Evolutionary conservation across 176 grass and related monocot species (phyloP), one percentile per base, ranked within the genome.

Genomic region (Phoenix roebelenii): DNA sequence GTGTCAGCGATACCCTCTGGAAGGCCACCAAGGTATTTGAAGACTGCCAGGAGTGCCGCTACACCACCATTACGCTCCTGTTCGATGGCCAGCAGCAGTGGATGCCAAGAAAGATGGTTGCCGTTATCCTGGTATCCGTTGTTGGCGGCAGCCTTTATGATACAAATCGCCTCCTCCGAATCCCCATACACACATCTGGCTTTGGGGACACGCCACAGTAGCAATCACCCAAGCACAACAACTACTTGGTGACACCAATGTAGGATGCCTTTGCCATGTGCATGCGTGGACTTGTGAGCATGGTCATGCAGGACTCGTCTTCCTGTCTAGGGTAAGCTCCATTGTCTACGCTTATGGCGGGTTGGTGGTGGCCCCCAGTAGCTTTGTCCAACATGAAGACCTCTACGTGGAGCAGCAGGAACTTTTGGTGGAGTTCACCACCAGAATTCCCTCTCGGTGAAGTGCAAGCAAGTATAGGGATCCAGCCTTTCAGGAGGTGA

Each of bases 21-120:
- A 97, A 97, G 81, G 92, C 92, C 54, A 88, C 87, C 51, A 97
- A 97, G 72, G 78, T 97, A 1, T 78, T 91, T 4, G 87, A 97
- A 63, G 92, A 97, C 59, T 82, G 92, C 16, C 79, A 72, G 4
- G 79, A 97, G 30, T 81, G 87, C 68, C 91, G 91, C 66, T 84
- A 78, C 4, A 87, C 92, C 53, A 97, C 92, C 16, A 80, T 97
- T 57, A 97, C 91, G 92, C 92, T 97, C 29, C 26, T 91, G 1
- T 88, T 87, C 2, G 87, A 97, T 58, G 85, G 74, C 19, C 72
- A 76, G 64, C 74, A 81, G 29, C 80, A 82, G 55, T 78, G 22
- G 48, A 25, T 16, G 14, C 16, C 16, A 17, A 26, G 19, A 15
- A 51, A 5, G 22, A 15, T 3, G 7, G 20, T 0, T 15, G n/a